Conservation (phyloP, 768 basidiomycete species). For the Phylloporus arenicola region DNA sequence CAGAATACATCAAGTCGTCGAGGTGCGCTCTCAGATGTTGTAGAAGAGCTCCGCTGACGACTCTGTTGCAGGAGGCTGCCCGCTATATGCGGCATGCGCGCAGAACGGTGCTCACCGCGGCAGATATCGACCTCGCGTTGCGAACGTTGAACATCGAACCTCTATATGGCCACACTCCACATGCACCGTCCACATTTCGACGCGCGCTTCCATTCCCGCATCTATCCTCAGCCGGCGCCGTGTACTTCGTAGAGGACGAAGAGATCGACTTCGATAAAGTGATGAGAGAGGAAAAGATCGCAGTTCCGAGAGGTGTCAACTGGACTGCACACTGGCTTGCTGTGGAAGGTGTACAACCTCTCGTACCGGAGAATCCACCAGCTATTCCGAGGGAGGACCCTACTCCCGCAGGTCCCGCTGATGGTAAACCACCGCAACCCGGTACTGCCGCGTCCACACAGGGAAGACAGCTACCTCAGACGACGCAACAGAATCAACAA, state of each 20-base stretch:
- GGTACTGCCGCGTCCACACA: constrained; percentile 19
- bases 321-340: constrained; percentile 98
- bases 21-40: constrained; percentile 45
- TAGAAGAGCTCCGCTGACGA: not conserved
- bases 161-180: constrained; percentile 57
- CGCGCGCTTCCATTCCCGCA: constrained; percentile 45
- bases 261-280: constrained; percentile 96
- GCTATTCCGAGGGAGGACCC: constrained; percentile 59
- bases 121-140: constrained; percentile 90
- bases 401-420: constrained; percentile 18
- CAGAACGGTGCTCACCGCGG: constrained; percentile 81
- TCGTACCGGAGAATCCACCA: constrained; percentile 95
- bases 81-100: constrained; percentile 95
- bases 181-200: constrained; percentile 34
- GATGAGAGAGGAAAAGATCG: constrained; percentile 79
- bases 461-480: constrained; percentile 21
- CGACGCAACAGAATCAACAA: constrained; percentile 49
- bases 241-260: constrained; percentile 94
- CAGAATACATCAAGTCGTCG: constrained; percentile 89
- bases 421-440: constrained; percentile 25
- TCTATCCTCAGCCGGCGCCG: constrained; percentile 50
- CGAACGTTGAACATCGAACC: constrained; percentile 96
- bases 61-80: constrained; percentile 63
- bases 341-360: constrained; percentile 94
- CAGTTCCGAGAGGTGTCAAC: constrained; percentile 70